These are phyloP conservation scores for Cryptococcus sp. DNA, from an alignment of 1,284 basidiomycete genomes.

Conservation along the genomic window DNA sequence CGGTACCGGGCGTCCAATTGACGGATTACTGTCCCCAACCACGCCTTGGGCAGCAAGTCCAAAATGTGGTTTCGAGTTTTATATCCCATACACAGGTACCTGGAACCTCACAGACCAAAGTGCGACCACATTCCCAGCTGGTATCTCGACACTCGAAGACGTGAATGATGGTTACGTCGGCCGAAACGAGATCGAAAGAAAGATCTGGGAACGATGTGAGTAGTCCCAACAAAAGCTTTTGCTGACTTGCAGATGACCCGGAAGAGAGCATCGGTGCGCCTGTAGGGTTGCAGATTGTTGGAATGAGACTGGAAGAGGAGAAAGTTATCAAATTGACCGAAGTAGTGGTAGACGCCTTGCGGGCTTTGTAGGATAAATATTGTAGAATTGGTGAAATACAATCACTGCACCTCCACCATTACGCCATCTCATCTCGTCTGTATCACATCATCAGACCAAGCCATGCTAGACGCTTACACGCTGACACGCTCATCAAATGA, in stretches of 20 bases:
- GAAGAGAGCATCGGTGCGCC: neutral
- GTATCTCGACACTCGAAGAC: neutral
- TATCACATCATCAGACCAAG: too few relatives aligned
- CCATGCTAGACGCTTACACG: too few relatives aligned
- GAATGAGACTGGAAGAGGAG: neutral
- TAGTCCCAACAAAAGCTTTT: neutral
- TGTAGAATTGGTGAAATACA: too few relatives aligned
- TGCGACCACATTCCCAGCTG: neutral
- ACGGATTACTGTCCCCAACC: slow-evolving; percentile 34
- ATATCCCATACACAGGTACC: neutral
- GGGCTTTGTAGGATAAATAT: too few relatives aligned
- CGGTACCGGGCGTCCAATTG: slow-evolving; percentile 36
- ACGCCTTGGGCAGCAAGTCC: too few relatives aligned
- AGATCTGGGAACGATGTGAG: neutral
- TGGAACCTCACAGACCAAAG: neutral
- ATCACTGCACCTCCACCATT: too few relatives aligned
- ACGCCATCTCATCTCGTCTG: too few relatives aligned
- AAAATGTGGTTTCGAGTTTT: too few relatives aligned
- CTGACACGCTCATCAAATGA: too few relatives aligned
- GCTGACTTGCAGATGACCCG: neutral
- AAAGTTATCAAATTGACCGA: slow-evolving; percentile 22
- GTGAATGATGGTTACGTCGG: neutral
- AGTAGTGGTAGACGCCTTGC: too few relatives aligned
- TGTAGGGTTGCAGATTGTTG: neutral
- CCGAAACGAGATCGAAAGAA: neutral